Base-by-base conservation (phyloP, 2,329 filamentous ascomycete species). In the Hypoxylon sp. region DNA sequence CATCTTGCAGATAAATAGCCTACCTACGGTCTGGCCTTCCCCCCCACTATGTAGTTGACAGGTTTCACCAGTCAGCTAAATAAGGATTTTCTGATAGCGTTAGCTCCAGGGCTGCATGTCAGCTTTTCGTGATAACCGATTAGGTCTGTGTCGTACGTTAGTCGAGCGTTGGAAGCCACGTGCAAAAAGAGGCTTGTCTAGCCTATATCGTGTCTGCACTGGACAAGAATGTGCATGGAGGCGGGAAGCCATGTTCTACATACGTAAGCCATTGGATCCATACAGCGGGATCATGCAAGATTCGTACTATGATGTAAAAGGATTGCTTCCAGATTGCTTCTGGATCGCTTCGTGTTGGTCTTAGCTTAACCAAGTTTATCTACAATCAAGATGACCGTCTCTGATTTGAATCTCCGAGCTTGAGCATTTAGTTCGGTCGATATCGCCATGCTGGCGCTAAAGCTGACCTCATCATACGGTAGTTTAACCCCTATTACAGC, bases 81-180 rank as follows among this genome's bases (percentile, higher is more conserved):
- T 63, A 67, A 54, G 52, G 37, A 14, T 58, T 42, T 62, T 47
- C n/a, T 24, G 46, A 61, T 64, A 52, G 65, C 61, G 65, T 66
- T 47, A 67, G 54, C 59, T 67, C 64, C 68, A 67, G 54, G 63
- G 54, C 60, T 67, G 68, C 68, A 67, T 59, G 63, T 70, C 67
- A 67, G 63, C 67, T 35, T 61, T 47, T 42, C 10, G 13, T 54
- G 29, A 44, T n/a, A 55, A 31, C 48, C 47, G 37, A 33, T 37
- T 55, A 33, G 42, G 47, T 26, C 54, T 37, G 35, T 65, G 39
- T 31, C 37, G 46, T 62, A 60, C 50, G 31, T 52, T 63, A 29
- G 47, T 52, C 37, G 29, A 54, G 63, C 22, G 44, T 67, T 63
- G 54, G 48, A 24, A 22, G 52, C 59, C 59, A 60, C 59, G 62